Evolutionary conservation across 2,329 filamentous ascomycete species (phyloP), one percentile per base, ranked within the genome.

Genomic region (Sarocladium strictum): DNA sequence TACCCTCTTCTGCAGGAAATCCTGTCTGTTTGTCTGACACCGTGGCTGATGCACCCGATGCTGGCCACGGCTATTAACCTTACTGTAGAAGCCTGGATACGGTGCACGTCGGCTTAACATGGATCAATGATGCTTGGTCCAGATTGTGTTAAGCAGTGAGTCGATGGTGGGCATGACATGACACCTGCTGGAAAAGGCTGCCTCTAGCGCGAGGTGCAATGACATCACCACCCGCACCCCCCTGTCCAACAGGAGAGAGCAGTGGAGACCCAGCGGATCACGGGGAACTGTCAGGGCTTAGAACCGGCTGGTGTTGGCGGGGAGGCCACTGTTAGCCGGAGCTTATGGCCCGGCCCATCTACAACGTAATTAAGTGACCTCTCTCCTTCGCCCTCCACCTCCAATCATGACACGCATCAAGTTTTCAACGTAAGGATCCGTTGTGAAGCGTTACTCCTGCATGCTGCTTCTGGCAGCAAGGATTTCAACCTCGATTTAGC

Each of bases 151-250:
- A 35, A 32, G 9, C 19, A 12, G 15, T 49, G 47, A 51, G 14
- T n/a, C n/a, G 29, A 19, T 51, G 14, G 10, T 51, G 47, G 12
- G 40, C 17, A 26, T 4, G 14, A 40, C 17, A n/a, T 19, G 14
- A 45, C 40, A 45, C 17, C 9, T 26, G 5, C 40, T 17, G 15
- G 10, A 19, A 21, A 7, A 49, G 15, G 27, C 47, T 3, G 27
- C 19, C 17, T 21, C 19, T 51, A 51, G 47, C 29, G 26, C 27
- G n/a, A 51, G 47, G 47, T 29, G 35, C 47, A 51, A 29, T 51
- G 47, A 51, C 47, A 51, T 51, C 47, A 51, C 17, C 47, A 51
- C 27, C 47, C 47, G 26, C 21, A 23, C 43, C 27, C 43, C 43
- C 43, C 24, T 47, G 43, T 24, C 43, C 27, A 47, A 47, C 43